Evolutionary conservation across 192 early-diverging fungal species (phyloP), one percentile per base, ranked within the genome.

Genomic region (Rhizophagus prolifer): DNA sequence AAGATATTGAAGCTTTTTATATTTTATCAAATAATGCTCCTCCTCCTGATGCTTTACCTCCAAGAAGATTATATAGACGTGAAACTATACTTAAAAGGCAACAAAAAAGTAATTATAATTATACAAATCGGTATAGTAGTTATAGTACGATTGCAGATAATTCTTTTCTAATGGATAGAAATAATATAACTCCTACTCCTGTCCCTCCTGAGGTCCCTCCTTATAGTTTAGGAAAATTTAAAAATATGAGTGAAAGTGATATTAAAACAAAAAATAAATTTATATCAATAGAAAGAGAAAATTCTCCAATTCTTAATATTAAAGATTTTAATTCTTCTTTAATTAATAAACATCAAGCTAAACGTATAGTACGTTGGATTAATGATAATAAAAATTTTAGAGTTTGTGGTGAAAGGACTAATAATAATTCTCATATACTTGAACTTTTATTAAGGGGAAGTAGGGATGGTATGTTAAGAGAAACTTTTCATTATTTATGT

Each of bases 1-100:
- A 71, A 21, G 70, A 71, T 21, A 12, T 71, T 26, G 23, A 71
- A 54, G 38, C 16, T 4, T 66, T 21, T 66, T 66, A 66, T 36
- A 66, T 66, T 14, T 0, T 64, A 31, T n/a, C 62, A 30, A 30
- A 30, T 19, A 64, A 16, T 64, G 14, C 5, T 19, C 23, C 41
- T 14, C 41, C 67, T 12, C 7, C 67, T 21, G 6, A 36, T 41
- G 41, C 67, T 16, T 25, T 46, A 36, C 31, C 31, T 44, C 38
- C 67, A 46, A 44, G 31, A 44, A 69, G 6, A 21, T 69, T 34
- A 4, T n/a, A 2, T 12, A 44, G 30, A 4, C 34, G 16, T 69
- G 10, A 19, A 46, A 23, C 21, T 21, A 14, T n/a, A n/a, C 3
- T 46, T 44, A 44, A 1, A 23, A 12, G 21, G 2, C n/a, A n/a